Percentiles rank a stretch among this genome's conserved stretches.
These are phyloP conservation scores for Posidonia australis DNA, from an alignment of 106 monocot species.

Conservation along the genomic window DNA sequence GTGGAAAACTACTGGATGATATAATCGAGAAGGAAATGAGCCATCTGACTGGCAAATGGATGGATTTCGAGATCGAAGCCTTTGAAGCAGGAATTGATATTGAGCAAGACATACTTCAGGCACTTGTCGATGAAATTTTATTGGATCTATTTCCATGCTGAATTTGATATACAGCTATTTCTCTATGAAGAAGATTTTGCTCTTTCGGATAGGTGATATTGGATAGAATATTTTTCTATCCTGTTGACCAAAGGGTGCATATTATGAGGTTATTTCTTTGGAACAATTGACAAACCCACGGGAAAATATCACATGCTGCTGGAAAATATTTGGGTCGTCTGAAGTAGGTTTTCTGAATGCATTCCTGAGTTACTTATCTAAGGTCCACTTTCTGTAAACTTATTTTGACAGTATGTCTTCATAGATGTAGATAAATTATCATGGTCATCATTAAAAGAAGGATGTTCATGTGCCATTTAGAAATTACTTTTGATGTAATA, in stretches of 20 bases:
- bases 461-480: too few relatives aligned
- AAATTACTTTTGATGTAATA: too few relatives aligned
- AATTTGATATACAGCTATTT: too few relatives aligned
- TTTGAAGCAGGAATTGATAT: slow-evolving; percentile 45
- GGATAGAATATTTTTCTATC: too few relatives aligned
- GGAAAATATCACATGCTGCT: neutral
- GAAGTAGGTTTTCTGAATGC: neutral
- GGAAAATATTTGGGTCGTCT: neutral
- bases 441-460: too few relatives aligned
- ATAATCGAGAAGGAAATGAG: slow-evolving; percentile 47
- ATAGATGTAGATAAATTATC: neutral
- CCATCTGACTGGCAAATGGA: slow-evolving; percentile 28
- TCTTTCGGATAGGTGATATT: too few relatives aligned
- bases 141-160: slow-evolving; percentile 32
- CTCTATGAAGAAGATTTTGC: too few relatives aligned
- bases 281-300: too few relatives aligned
- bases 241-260: too few relatives aligned
- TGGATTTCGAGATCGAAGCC: slow-evolving; percentile 29
- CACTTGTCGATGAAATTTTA: slow-evolving; percentile 46
- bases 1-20: slow-evolving; percentile 32
- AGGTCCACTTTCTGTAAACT: too few relatives aligned
- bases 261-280: too few relatives aligned
- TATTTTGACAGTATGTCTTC: neutral
- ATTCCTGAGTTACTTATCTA: neutral
- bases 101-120: slow-evolving; percentile 38